phyloP scores from a whole-genome alignment of 2,329 filamentous ascomycete species.

The Metarhizium sp. region DNA sequence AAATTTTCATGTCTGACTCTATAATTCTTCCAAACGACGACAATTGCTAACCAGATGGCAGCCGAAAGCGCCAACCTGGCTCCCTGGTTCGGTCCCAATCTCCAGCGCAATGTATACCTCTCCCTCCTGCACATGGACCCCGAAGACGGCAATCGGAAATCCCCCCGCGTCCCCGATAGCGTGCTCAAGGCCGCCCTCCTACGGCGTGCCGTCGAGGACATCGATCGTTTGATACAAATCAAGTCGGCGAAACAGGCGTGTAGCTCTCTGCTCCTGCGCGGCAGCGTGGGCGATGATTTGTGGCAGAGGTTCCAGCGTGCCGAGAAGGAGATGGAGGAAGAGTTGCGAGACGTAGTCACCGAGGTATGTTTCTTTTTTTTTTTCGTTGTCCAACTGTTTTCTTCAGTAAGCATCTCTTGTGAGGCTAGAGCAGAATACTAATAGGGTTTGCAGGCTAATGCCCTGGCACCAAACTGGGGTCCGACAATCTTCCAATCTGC shows the following conservation, averaged over 20 bases:
- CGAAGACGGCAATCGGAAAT: slow-evolving; percentile 54
- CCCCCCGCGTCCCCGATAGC: slow-evolving; percentile 65
- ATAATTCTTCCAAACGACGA: background rate
- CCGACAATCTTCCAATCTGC: slow-evolving; percentile 94
- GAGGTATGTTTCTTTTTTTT: slow-evolving; percentile 50
- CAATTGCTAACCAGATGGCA: slow-evolving; percentile 23
- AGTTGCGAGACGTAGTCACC: slow-evolving; percentile 84
- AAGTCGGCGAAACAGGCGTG: slow-evolving; percentile 83
- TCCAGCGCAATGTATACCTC: slow-evolving; percentile 90
- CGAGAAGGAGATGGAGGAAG: slow-evolving; percentile 96
- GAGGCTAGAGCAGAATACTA: background rate
- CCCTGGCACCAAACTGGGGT: slow-evolving; percentile 80
- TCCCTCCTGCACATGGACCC: slow-evolving; percentile 75
- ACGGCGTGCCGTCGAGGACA: slow-evolving; percentile 84
- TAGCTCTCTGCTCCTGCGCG: slow-evolving; percentile 72
- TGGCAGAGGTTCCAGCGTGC: slow-evolving; percentile 88
- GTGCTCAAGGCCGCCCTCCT: slow-evolving; percentile 82
- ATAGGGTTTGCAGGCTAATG: slow-evolving; percentile 62
- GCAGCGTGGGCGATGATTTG: slow-evolving; percentile 90
- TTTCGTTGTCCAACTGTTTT: slow-evolving; percentile 1
- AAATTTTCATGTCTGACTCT: background rate
- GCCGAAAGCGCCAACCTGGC: slow-evolving; percentile 75
- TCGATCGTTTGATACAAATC: slow-evolving; percentile 82
- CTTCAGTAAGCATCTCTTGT: background rate
- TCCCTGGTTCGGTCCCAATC: slow-evolving; percentile 87